Conservation (phyloP, 192 early-diverging fungal genomes). For the Pecoramyces ruminantium region DNA sequence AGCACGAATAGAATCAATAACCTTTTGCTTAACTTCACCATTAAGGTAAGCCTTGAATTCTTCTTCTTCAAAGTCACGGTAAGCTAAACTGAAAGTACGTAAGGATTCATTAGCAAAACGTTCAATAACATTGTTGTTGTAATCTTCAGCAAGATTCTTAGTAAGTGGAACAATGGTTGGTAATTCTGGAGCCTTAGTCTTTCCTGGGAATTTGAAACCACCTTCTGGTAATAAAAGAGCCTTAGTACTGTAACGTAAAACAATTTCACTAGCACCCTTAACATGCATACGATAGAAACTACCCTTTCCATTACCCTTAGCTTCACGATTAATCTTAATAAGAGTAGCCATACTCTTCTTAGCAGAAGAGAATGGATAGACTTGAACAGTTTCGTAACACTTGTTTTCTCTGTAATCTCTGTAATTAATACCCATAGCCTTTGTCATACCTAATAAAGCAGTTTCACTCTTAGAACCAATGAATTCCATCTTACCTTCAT, state of each 20-base stretch:
- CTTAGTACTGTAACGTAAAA: slow-evolving; percentile 43
- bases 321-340: slow-evolving; percentile 32
- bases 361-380: slow-evolving; percentile 82
- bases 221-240: slow-evolving; percentile 6
- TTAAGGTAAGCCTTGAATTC: background rate
- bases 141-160: background rate
- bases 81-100: slow-evolving; percentile 80
- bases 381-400: slow-evolving; percentile 39
- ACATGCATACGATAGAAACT: slow-evolving; percentile 57
- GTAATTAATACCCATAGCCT: slow-evolving; percentile 35
- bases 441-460: slow-evolving; percentile 69
- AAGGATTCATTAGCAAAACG: slow-evolving; percentile 63
- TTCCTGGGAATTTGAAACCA: slow-evolving; percentile 2
- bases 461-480: slow-evolving; percentile 91
- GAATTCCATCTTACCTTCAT: slow-evolving; percentile 18
- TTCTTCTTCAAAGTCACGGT: slow-evolving; percentile 43
- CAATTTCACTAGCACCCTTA: slow-evolving; percentile 87
- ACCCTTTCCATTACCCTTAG: slow-evolving; percentile 16
- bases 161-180: background rate
- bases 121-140: slow-evolving; percentile 28
- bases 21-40: background rate
- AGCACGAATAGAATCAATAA: background rate
- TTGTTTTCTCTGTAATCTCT: slow-evolving; percentile 37
- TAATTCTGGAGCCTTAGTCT: slow-evolving; percentile 5
- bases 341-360: slow-evolving; percentile 87